phyloP scores from a whole-genome alignment of 371 early-diverging fungal species.

The Circinella umbellata region DNA sequence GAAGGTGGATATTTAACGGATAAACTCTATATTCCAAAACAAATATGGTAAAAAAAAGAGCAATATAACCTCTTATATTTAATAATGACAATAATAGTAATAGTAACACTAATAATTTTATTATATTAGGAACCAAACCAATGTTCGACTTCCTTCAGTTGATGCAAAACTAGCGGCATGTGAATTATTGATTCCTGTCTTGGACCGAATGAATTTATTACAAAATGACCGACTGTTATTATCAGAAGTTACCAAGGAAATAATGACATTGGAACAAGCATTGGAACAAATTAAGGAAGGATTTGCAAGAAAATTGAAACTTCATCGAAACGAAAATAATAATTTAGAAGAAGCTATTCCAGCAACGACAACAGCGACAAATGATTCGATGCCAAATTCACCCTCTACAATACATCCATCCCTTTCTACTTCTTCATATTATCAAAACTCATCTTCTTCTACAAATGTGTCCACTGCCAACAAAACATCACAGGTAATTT shows the following conservation, averaged over 20 bases:
- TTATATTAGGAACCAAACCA: constrained; percentile 35
- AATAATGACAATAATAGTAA: background rate
- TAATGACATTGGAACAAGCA: constrained; percentile 24
- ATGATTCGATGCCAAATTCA: background rate
- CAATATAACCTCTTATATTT: background rate
- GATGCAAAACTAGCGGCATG: constrained; percentile 35
- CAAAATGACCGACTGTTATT: constrained; percentile 31
- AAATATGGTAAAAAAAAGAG: constrained; percentile 27
- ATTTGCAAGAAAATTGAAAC: constrained; percentile 26
- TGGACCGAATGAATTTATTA: constrained; percentile 25
- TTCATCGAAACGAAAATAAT: background rate
- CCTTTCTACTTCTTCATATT: background rate
- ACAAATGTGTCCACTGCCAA: constrained; percentile 5
- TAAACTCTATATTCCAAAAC: constrained; percentile 34
- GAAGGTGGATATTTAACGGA: constrained; percentile 37
- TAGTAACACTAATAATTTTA: background rate
- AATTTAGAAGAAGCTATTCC: background rate
- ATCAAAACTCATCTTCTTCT: background rate
- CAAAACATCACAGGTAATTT: constrained; percentile 27
- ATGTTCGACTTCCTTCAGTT: constrained; percentile 30
- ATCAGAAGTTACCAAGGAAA: constrained; percentile 22
- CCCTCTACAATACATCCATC: background rate
- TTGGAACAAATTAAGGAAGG: constrained; percentile 27
- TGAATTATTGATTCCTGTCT: constrained; percentile 22
- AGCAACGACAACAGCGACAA: background rate